phyloP scores from a whole-genome alignment of 2,329 filamentous ascomycete genomes.

The Phialophora tarda region DNA sequence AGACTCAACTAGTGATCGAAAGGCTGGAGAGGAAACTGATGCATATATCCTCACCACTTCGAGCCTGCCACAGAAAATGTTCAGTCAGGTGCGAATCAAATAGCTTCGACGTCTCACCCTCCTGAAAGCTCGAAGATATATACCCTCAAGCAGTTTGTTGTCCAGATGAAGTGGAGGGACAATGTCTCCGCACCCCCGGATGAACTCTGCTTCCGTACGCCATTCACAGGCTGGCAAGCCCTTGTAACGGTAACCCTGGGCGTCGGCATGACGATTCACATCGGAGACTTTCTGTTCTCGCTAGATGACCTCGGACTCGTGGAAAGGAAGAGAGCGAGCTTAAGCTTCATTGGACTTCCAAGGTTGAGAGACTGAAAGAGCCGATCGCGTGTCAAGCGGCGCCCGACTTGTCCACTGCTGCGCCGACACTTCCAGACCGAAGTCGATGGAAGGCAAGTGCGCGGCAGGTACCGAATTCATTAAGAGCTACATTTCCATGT shows the following conservation, averaged over 20 bases:
- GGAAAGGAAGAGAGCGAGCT: background rate
- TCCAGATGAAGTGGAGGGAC: background rate
- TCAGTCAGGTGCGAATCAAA: background rate
- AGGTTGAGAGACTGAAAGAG: background rate
- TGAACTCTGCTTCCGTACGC: background rate
- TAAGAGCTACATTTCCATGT: background rate
- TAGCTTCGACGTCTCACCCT: background rate
- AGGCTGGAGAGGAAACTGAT: background rate
- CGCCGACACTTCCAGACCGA: background rate
- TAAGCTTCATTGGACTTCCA: background rate
- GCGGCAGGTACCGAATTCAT: background rate
- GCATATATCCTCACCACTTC: background rate
- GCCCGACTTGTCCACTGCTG: background rate
- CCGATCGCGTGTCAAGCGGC: background rate
- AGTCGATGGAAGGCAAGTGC: background rate
- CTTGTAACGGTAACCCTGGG: background rate
- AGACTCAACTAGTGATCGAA: background rate
- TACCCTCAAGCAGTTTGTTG: background rate
- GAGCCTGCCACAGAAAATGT: background rate
- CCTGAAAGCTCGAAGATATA: background rate
- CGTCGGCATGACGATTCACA: background rate
- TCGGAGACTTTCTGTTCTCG: background rate
- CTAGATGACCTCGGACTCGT: background rate
- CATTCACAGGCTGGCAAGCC: background rate
- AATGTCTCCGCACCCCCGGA: constrained; percentile 16